A percentile compares a stretch with the other conserved stretches of the same genome.
phyloP scores from a whole-genome alignment of 148 eudicot genomes.

The Simmondsia chinensis region DNA sequence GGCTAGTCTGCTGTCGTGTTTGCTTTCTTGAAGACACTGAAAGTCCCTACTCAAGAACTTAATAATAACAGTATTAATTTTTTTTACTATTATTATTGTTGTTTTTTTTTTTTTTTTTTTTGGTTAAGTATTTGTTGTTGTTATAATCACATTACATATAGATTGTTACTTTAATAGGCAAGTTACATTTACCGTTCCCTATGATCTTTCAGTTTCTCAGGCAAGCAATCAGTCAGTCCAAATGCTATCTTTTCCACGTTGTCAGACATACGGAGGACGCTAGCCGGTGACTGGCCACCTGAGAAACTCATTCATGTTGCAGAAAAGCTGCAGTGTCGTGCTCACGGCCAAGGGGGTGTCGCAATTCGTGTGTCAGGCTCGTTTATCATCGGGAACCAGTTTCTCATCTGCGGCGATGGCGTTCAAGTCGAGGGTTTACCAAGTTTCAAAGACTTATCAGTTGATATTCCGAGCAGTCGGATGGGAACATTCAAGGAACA shows the following conservation, averaged over 20 bases:
- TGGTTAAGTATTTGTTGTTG: no score
- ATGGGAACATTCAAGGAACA: slow-evolving; percentile 86
- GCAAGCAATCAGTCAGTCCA: slow-evolving; percentile 53
- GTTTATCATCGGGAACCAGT: slow-evolving; percentile 74
- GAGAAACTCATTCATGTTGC: slow-evolving; percentile 89
- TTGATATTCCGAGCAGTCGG: slow-evolving; percentile 52
- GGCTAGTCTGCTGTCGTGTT: no score
- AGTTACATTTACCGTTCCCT: neutral
- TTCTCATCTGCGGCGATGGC: slow-evolving; percentile 89
- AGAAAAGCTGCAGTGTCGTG: slow-evolving; percentile 85
- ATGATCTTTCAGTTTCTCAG: slow-evolving; percentile 48
- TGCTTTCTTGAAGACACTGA: no score
- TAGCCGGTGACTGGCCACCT: slow-evolving; percentile 85
- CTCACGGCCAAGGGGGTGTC: slow-evolving; percentile 65
- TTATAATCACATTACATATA: neutral
- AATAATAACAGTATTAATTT: no score
- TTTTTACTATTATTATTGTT: no score
- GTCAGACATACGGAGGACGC: slow-evolving; percentile 58
- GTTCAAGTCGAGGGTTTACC: slow-evolving; percentile 86
- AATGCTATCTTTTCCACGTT: slow-evolving; percentile 37
- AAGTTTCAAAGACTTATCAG: slow-evolving; percentile 65
- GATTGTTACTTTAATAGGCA: neutral
- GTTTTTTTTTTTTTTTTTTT: no score
- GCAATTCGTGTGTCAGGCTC: slow-evolving; percentile 88
- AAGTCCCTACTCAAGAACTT: no score